Evolutionary conservation across 2,329 filamentous ascomycete genomes (phyloP).

Genomic region (Triangularia setosa): DNA sequence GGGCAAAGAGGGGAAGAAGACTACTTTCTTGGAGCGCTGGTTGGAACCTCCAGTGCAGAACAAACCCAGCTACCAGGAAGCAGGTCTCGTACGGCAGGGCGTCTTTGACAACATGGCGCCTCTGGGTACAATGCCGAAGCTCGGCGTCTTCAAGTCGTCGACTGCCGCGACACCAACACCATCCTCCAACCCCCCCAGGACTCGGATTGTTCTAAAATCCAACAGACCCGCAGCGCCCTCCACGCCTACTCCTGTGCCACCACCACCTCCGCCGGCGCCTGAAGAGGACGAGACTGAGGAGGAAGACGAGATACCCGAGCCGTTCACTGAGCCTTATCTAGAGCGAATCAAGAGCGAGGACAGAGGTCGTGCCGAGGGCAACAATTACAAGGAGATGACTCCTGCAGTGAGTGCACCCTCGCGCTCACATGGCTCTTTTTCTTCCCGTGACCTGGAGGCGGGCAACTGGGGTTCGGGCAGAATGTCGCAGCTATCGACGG

Average conservation of each 20-base stretch:
- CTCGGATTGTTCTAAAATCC: conserved; percentile 42
- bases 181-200: conserved; percentile 23
- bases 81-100: conserved; percentile 67
- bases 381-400: conserved; percentile 3
- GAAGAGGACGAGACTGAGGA: conserved; percentile 29
- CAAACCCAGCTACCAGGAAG: conserved; percentile 74
- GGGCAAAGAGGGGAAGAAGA: conserved; percentile 36
- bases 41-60: conserved; percentile 55
- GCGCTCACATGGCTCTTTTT: conserved; percentile 20
- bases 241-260: conserved; percentile 19
- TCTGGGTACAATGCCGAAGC: conserved; percentile 68
- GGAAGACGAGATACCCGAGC: conserved; percentile 21
- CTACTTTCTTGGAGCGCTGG: conserved; percentile 52
- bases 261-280: conserved; percentile 25
- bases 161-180: neutral
- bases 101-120: conserved; percentile 82
- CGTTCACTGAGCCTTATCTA: neutral
- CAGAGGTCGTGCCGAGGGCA: conserved; percentile 16
- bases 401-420: conserved; percentile 11
- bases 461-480: conserved; percentile 18
- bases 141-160: conserved; percentile 49
- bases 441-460: conserved; percentile 18
- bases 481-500: conserved; percentile 16
- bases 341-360: conserved; percentile 16
- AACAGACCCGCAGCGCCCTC: conserved; percentile 31